Evolutionary conservation across 345 rosid species (phyloP).

Genomic region (Streptanthus diversifolius): DNA sequence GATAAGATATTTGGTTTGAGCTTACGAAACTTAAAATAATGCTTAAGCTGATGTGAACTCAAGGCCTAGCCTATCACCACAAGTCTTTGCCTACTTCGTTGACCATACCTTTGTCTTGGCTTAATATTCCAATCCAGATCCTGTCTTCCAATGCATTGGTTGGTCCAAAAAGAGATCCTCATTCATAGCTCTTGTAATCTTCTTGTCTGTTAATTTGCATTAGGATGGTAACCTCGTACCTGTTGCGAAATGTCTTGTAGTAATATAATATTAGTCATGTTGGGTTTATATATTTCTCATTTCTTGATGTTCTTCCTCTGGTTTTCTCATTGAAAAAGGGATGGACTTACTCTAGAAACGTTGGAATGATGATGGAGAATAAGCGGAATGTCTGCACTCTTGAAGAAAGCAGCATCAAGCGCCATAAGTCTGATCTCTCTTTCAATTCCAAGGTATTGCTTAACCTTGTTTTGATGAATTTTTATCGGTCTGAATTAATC

Average conservation of each 20-base stretch:
- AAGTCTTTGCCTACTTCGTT: slow-evolving; percentile 34
- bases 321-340: slow-evolving; percentile 31
- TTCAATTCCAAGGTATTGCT: slow-evolving; percentile 66
- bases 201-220: neutral
- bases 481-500: neutral
- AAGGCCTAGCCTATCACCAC: slow-evolving; percentile 43
- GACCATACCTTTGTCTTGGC: slow-evolving; percentile 21
- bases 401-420: slow-evolving; percentile 55
- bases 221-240: neutral
- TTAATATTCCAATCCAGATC: slow-evolving; percentile 9
- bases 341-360: slow-evolving; percentile 41
- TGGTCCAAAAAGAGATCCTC: slow-evolving; percentile 4
- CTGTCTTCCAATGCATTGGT: slow-evolving; percentile 17
- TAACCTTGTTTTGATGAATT: neutral
- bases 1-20: slow-evolving; percentile 21
- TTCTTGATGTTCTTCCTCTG: slow-evolving; percentile 17
- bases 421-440: slow-evolving; percentile 70
- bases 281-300: neutral
- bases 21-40: slow-evolving; percentile 26
- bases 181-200: neutral
- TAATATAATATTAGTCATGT: neutral
- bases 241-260: neutral
- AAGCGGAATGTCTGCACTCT: slow-evolving; percentile 68
- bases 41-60: slow-evolving; percentile 26
- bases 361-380: slow-evolving; percentile 68